phyloP scores from a whole-genome alignment of 2,329 filamentous ascomycete genomes.

The Pseudogymnoascus sp. region DNA sequence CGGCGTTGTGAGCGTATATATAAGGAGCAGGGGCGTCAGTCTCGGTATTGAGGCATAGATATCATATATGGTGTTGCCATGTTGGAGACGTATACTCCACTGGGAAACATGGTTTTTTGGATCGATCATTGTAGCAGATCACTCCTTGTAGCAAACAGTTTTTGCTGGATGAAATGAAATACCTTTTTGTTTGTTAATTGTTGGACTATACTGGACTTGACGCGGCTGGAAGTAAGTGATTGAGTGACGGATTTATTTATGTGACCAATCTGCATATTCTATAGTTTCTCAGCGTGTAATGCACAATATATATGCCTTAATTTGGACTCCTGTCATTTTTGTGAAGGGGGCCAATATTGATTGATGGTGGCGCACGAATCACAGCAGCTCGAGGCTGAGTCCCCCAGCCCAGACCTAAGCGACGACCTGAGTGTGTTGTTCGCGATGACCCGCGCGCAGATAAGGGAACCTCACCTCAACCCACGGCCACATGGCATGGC shows the following conservation, averaged over 20 bases:
- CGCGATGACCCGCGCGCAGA: background rate
- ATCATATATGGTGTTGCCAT: constrained; percentile 9
- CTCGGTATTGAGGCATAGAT: constrained; percentile 8
- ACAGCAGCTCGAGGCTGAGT: background rate
- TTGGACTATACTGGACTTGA: background rate
- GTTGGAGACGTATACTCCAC: constrained; percentile 5
- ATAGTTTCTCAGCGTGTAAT: background rate
- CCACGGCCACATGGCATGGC: background rate
- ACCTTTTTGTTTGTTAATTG: background rate
- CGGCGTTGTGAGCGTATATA: constrained; percentile 16
- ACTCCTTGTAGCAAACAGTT: background rate
- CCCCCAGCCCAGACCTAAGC: background rate
- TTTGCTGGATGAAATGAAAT: constrained; percentile 4
- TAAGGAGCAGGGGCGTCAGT: constrained; percentile 5
- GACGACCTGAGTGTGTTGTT: background rate
- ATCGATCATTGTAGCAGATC: background rate
- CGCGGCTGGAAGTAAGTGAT: background rate
- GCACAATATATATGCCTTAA: background rate
- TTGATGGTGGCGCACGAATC: background rate
- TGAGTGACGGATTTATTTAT: background rate
- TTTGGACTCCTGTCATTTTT: background rate
- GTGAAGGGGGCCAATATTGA: background rate
- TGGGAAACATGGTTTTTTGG: background rate
- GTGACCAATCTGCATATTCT: background rate
- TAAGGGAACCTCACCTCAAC: background rate